Base-by-base conservation (phyloP, 176 grass and related monocot species). In the Ampelocalamus luodianensis region DNA sequence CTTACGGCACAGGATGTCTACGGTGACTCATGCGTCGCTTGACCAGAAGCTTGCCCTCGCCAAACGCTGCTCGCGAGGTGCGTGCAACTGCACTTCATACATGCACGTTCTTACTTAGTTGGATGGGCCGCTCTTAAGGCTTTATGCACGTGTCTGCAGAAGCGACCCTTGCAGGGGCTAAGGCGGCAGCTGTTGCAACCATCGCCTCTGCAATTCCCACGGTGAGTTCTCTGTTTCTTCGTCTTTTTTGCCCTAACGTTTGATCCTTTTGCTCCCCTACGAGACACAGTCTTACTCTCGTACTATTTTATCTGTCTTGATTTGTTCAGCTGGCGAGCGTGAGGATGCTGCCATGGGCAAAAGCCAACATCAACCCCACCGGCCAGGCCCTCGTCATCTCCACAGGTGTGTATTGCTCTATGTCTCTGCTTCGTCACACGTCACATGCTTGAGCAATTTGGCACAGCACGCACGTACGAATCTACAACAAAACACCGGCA, bases 301-400 rank as follows among this genome's bases (percentile, higher is more conserved):
- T 54, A 72, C 20, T 15, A 2, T 40, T 40, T 16, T 45, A 22
- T 13, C 16, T 20, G 10, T 6, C 5, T 7, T 64, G 0, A 12
- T 51, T 8, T 2, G 49, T 66, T 54, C 71, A 97, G 91, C 16
- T 97, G 40, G 91, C 94, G n/a, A 97, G 91, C 48, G 94, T 94
- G 49, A 60, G 89, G 81, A 97, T 97, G 94, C 79, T 92, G 16
- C 89, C 91, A 8, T 97, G 91, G 91, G 94, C 91, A 0, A 92
- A 70, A 23, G 62, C 89, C 2, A 88, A 97, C 79, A 86, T 97
- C 10, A 94, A 97, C 69, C 89, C 86, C 0, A 90, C 94, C 0
- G 94, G 89, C 10, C 91, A 97, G 78, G 91, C 94, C 0, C 82
- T 97, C 45, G 93, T 97, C 59, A 88, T 97, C 65, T 97, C 87